Evolutionary conservation across 192 early-diverging fungal species (phyloP).

Genomic region (Diversispora epigaea): DNA sequence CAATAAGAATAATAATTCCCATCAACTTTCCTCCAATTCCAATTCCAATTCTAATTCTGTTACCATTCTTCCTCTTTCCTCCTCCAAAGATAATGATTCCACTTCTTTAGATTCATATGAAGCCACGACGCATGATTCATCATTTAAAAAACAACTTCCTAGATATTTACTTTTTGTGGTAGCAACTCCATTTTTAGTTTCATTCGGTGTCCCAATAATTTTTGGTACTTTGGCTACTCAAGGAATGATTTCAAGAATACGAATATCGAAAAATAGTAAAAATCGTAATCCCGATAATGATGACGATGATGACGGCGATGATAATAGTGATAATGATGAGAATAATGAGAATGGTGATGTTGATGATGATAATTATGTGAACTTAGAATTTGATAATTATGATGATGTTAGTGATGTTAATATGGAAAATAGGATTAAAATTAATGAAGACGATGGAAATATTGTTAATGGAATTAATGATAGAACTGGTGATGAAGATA

Average conservation of each 20-base stretch:
- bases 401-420: too few species aligned
- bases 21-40: too few species aligned
- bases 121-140: neutral
- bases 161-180: constrained; percentile 33
- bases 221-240: constrained; percentile 39
- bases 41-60: too few species aligned
- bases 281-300: neutral
- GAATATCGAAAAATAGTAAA: constrained; percentile 32
- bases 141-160: constrained; percentile 6
- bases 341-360: too few species aligned
- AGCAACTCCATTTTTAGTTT: constrained; percentile 37
- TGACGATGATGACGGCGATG: neutral
- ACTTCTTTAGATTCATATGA: too few species aligned
- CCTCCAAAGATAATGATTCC: too few species aligned
- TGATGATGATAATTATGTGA: too few species aligned
- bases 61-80: too few species aligned
- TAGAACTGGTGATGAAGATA: neutral
- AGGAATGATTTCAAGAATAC: constrained; percentile 42
- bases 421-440: neutral
- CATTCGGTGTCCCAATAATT: constrained; percentile 42
- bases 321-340: neutral
- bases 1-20: too few species aligned
- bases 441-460: neutral
- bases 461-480: neutral
- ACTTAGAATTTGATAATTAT: too few species aligned